phyloP scores from a whole-genome alignment of 192 early-diverging fungal species.

The Rhizoclosmatium sp. region DNA sequence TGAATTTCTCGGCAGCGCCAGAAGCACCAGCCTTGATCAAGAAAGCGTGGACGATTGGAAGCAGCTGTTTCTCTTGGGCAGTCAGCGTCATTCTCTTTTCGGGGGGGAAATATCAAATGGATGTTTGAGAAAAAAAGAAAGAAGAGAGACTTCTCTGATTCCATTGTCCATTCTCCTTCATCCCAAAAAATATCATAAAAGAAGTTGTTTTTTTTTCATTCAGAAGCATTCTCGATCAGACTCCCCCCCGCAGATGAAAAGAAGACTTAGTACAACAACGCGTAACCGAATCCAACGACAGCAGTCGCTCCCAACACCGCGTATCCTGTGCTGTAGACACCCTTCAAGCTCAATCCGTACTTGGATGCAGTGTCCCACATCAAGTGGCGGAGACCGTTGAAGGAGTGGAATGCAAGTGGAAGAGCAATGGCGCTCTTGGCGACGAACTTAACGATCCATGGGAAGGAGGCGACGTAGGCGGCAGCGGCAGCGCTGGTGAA shows the following conservation, averaged over 20 bases:
- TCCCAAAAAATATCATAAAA: neutral
- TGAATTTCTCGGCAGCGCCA: slow-evolving; percentile 39
- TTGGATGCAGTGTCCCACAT: slow-evolving; percentile 83
- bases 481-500: slow-evolving; percentile 75
- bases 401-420: slow-evolving; percentile 82
- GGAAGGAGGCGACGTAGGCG: slow-evolving; percentile 70
- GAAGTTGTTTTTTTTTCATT: neutral
- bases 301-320: slow-evolving; percentile 71
- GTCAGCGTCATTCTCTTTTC: slow-evolving; percentile 11
- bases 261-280: slow-evolving; percentile 10
- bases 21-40: slow-evolving; percentile 37
- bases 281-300: slow-evolving; percentile 42
- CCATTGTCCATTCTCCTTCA: neutral
- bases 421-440: slow-evolving; percentile 76
- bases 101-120: neutral
- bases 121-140: slow-evolving; percentile 5
- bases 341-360: slow-evolving; percentile 69
- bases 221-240: neutral
- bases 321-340: slow-evolving; percentile 85
- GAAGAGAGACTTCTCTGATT: neutral
- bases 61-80: slow-evolving; percentile 26
- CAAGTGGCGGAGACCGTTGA: slow-evolving; percentile 91
- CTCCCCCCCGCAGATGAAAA: neutral
- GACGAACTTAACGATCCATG: slow-evolving; percentile 70
- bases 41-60: slow-evolving; percentile 39